Evolutionary conservation across 352 stramenopile genomes (phyloP).

Genomic region (Stramenopiles sp.): DNA sequence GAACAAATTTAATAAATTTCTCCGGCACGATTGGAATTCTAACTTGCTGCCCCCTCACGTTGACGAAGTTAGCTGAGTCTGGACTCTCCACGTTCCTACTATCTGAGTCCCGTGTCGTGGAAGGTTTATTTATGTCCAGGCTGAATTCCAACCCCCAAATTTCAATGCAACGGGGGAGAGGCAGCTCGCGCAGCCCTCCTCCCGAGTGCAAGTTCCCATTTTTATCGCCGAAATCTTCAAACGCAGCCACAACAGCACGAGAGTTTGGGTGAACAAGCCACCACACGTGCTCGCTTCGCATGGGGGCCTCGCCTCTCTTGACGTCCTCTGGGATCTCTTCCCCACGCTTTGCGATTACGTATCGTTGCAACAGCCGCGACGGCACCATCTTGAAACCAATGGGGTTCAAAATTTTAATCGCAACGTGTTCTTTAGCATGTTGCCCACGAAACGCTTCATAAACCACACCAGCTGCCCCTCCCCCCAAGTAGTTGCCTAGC

Average conservation of each 20-base stretch:
- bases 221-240: too few relatives aligned
- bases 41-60: slow-evolving; percentile 43
- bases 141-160: slow-evolving; percentile 61
- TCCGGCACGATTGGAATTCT: slow-evolving; percentile 66
- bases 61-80: too few relatives aligned
- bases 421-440: slow-evolving; percentile 43
- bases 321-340: too few relatives aligned
- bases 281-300: too few relatives aligned
- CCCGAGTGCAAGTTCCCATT: too few relatives aligned
- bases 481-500: slow-evolving; percentile 67
- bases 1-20: slow-evolving; percentile 81
- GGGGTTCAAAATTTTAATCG: slow-evolving; percentile 91
- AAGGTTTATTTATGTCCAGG: too few relatives aligned
- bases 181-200: slow-evolving; percentile 64
- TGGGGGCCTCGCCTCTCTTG: too few relatives aligned
- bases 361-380: slow-evolving; percentile 53
- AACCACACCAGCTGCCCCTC: slow-evolving; percentile 64
- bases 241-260: slow-evolving; percentile 73
- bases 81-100: slow-evolving; percentile 5
- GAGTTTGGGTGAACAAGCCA: slow-evolving; percentile 84
- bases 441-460: slow-evolving; percentile 77
- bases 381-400: slow-evolving; percentile 79
- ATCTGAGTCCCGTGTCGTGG: too few relatives aligned
- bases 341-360: slow-evolving; percentile 61
- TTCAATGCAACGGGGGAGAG: slow-evolving; percentile 75